These are phyloP conservation scores for Chenopodium formosanum DNA, from an alignment of 148 eudicot species.

Conservation along the genomic window DNA sequence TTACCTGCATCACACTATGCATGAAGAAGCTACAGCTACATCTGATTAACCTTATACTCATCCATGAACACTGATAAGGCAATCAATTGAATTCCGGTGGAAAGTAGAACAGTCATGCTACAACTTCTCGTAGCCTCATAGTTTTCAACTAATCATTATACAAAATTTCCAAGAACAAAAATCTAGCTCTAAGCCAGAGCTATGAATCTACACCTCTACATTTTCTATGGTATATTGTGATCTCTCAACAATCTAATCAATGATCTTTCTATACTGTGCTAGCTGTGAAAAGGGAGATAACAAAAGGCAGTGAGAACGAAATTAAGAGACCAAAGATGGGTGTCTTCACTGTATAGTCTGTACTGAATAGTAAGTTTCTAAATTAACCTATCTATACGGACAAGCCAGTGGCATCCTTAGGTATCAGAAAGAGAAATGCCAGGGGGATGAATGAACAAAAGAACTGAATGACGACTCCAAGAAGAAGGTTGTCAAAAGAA, in stretches of 20 bases:
- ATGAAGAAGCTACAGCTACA: neutral
- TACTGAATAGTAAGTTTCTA: neutral
- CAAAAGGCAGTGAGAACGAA: neutral
- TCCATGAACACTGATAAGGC: neutral
- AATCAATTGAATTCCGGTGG: neutral
- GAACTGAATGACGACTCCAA: slow-evolving; percentile 61
- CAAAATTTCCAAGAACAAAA: slow-evolving; percentile 12
- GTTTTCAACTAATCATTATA: neutral
- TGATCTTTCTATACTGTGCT: neutral
- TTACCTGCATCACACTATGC: neutral
- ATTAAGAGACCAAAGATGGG: neutral
- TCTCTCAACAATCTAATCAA: neutral
- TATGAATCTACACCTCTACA: slow-evolving; percentile 2
- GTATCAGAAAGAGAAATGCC: slow-evolving; percentile 74
- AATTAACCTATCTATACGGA: slow-evolving; percentile 46
- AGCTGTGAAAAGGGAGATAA: neutral
- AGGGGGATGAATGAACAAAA: slow-evolving; percentile 70
- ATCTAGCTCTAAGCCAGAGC: neutral
- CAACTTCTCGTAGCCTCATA: neutral
- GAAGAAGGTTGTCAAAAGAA: slow-evolving; percentile 75
- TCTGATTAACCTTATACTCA: neutral
- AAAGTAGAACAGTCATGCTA: neutral
- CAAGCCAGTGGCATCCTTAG: slow-evolving; percentile 84
- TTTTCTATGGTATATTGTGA: slow-evolving; percentile 14
- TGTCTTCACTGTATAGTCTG: neutral